Conservation (phyloP, 805 yeast genomes). For the Yarrowia porcina region DNA sequence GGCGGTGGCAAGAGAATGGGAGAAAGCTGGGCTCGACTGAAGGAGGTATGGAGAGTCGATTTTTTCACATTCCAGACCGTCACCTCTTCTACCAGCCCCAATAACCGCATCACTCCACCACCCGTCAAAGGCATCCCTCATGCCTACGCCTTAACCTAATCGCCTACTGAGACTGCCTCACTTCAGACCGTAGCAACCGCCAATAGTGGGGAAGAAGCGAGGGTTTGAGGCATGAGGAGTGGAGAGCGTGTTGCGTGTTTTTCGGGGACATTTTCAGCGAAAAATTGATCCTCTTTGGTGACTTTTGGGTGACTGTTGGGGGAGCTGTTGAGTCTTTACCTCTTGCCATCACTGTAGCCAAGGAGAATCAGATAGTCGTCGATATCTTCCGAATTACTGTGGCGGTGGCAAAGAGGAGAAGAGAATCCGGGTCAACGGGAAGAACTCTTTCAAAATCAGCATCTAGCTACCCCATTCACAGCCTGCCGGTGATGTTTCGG, state of each 20-base stretch:
- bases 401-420: not conserved
- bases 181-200: not conserved
- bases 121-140: not conserved
- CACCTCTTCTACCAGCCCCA: not conserved
- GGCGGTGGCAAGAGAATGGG: not conserved
- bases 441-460: too few species aligned
- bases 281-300: too few species aligned
- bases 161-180: not conserved
- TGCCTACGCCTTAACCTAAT: conserved; percentile 11
- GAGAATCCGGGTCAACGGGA: not conserved
- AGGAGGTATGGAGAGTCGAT: not conserved
- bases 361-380: too few species aligned
- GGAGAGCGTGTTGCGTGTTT: too few species aligned
- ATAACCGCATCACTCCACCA: not conserved
- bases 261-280: too few species aligned
- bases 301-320: too few species aligned
- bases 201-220: not conserved
- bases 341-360: too few species aligned
- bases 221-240: not conserved
- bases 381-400: too few species aligned
- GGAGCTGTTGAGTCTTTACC: too few species aligned
- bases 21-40: not conserved
- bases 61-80: not conserved
- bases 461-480: too few species aligned
- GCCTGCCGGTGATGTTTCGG: not conserved